A percentile compares a stretch with the other conserved stretches of the same genome.
Evolutionary conservation across 148 eudicot species (phyloP).

Genomic region (Selenicereus undatus): DNA sequence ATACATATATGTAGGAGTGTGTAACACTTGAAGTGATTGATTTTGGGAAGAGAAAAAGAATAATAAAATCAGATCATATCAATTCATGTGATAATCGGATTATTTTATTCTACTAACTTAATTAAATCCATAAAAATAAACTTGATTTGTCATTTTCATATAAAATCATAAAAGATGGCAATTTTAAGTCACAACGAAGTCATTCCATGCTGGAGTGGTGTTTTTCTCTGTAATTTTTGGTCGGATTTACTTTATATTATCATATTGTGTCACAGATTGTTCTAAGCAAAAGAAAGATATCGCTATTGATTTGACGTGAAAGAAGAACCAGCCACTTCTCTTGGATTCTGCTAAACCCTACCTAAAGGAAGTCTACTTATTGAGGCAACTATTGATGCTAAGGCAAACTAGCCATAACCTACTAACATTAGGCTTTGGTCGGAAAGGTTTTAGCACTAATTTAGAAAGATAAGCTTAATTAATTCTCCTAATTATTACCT

Average conservation of each 20-base stretch:
- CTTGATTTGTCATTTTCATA: neutral
- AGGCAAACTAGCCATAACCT: slow-evolving; percentile 6
- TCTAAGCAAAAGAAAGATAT: neutral
- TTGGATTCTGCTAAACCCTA: slow-evolving; percentile 7
- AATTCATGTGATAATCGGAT: neutral
- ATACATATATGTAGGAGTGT: neutral
- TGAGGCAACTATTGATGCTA: slow-evolving; percentile 5
- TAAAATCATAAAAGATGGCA: neutral
- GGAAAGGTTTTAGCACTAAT: slow-evolving; percentile 8
- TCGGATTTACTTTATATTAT: neutral
- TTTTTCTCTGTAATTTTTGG: neutral
- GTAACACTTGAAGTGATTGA: neutral
- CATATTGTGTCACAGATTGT: neutral
- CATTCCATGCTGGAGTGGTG: neutral
- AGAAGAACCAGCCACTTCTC: neutral
- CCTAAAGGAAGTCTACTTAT: neutral
- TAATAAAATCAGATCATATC: neutral
- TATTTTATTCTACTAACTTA: too few species aligned
- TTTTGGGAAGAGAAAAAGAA: neutral
- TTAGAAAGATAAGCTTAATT: neutral
- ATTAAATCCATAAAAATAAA: too few species aligned
- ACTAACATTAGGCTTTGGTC: slow-evolving; percentile 2
- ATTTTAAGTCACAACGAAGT: neutral
- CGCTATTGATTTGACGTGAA: neutral
- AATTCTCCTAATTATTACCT: slow-evolving; percentile 4